Conservation (phyloP, 2,329 filamentous ascomycete genomes). For the Aspergillus transmontanensis region DNA sequence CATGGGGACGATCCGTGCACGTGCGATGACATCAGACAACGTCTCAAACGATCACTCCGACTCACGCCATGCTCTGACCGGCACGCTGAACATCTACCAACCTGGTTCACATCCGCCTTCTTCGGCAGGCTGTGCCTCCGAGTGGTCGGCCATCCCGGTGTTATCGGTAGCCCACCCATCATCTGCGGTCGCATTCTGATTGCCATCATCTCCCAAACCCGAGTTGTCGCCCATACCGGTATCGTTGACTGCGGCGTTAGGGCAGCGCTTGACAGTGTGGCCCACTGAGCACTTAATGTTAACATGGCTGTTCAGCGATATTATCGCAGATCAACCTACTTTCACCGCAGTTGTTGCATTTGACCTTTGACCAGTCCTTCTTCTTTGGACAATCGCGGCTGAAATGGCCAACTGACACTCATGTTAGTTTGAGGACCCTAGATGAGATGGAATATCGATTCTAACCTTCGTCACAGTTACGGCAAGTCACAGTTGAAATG, state of each 20-base stretch:
- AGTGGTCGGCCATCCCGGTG: conserved; percentile 9
- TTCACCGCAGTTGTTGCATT: conserved; percentile 49
- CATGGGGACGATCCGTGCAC: not conserved
- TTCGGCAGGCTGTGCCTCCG: not conserved
- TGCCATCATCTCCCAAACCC: conserved; percentile 1
- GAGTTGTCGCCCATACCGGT: conserved; percentile 15
- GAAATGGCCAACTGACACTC: conserved; percentile 41
- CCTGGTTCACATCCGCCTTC: not conserved
- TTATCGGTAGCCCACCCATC: conserved; percentile 7
- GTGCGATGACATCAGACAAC: conserved; percentile 8
- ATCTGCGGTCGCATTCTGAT: not conserved
- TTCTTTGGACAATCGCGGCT: conserved; percentile 48
- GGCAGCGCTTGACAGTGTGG: conserved; percentile 46
- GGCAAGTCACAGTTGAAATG: conserved; percentile 44
- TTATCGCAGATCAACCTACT: conserved; percentile 32
- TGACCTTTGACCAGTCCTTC: conserved; percentile 46
- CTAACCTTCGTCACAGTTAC: conserved; percentile 49
- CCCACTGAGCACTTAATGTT: conserved; percentile 36
- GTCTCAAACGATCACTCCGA: conserved; percentile 9
- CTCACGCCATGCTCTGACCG: conserved; percentile 3
- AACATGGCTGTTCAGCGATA: not conserved
- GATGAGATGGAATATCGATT: not conserved
- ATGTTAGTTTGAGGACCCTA: conserved; percentile 13
- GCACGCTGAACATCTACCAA: not conserved
- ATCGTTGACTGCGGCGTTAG: conserved; percentile 24